Percentiles rank a stretch among this genome's conserved stretches.
Evolutionary conservation across 2,329 filamentous ascomycete species (phyloP).

Genomic region (Plectosphaerella plurivora): DNA sequence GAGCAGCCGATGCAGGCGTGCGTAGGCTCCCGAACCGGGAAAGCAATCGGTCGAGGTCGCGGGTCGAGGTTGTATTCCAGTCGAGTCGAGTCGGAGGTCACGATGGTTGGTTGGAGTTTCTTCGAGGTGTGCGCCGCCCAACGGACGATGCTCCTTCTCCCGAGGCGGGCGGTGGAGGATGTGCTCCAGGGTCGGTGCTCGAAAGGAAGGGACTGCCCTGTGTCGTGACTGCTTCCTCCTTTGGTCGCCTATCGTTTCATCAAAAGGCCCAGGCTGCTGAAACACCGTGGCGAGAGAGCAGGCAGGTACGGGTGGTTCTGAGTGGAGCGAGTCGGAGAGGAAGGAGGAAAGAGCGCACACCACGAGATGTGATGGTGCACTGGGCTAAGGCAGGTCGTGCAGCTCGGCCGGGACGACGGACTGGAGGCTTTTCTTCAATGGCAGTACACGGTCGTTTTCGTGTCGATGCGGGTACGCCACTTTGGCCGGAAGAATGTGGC

Average conservation of each 20-base stretch:
- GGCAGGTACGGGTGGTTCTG: constrained; percentile 6
- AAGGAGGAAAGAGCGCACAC: background rate
- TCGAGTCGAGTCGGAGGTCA: background rate
- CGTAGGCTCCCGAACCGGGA: background rate
- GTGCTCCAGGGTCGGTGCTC: constrained; percentile 3
- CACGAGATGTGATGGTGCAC: no score
- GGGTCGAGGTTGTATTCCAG: background rate
- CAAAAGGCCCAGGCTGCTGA: constrained; percentile 10
- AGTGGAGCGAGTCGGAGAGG: constrained; percentile 2
- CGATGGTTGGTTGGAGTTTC: no score
- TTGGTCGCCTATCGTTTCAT: constrained; percentile 10
- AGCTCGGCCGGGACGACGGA: no score
- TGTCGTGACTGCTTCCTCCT: constrained; percentile 8
- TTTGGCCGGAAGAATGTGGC: no score
- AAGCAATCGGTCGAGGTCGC: no score
- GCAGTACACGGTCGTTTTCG: no score
- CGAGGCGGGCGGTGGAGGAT: constrained; percentile 1
- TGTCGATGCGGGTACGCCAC: no score
- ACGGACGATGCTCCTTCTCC: background rate
- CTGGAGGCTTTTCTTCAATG: no score
- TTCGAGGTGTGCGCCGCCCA: no score
- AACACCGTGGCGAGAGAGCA: constrained; percentile 9
- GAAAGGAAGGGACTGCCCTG: constrained; percentile 8
- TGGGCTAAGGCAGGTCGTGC: no score
- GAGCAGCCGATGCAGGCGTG: background rate